Evolutionary conservation across 2,329 filamentous ascomycete species (phyloP), one percentile per base, ranked within the genome.

Genomic region (Aspergillus bombycis): DNA sequence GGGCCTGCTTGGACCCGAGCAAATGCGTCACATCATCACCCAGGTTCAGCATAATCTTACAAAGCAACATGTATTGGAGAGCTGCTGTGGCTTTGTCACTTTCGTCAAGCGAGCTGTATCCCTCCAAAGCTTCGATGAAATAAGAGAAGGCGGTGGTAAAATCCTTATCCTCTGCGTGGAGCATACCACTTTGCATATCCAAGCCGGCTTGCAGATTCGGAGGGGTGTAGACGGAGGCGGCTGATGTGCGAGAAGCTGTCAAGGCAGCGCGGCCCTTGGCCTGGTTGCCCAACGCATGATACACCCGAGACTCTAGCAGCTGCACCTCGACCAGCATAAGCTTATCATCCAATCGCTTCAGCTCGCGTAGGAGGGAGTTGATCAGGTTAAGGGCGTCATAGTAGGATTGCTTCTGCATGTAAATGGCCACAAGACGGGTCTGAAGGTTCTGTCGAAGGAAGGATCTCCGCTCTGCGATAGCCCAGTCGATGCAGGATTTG

Each of bases 401-500:
- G 84, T 97, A 98, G 62, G 93, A 91, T 79, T 97, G 92, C 83
- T 98, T 98, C 74, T 92, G 89, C 91, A 99, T 98, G 84, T 97
- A 93, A 65, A 99, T 89, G 59, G 88, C 86, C 60, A 99, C 95
- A 62, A 99, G 90, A 67, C 95, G 91, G 62, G 94, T 96, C 85
- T 99, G 93, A 76, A 99, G 92, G 80, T 96, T 97, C 84, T 99
- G 95, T 71, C 95, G 93, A 72, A 99, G 88, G 86, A 99, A 99
- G 65, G 93, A 92, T 76, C 95, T 91, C 72, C 94, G 91, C 83
- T 98, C 93, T 58, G 92, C 91, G 60, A 94, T 92, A 56, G 95
- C 95, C 95, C 95, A 99, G 83, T 98, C 94, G 88, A 99, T 99
- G 84, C 93, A 98, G 81, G 95, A 97, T 82, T 97, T 97, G 75